phyloP scores from a whole-genome alignment of 345 rosid genomes.

The Gossypium australe region DNA sequence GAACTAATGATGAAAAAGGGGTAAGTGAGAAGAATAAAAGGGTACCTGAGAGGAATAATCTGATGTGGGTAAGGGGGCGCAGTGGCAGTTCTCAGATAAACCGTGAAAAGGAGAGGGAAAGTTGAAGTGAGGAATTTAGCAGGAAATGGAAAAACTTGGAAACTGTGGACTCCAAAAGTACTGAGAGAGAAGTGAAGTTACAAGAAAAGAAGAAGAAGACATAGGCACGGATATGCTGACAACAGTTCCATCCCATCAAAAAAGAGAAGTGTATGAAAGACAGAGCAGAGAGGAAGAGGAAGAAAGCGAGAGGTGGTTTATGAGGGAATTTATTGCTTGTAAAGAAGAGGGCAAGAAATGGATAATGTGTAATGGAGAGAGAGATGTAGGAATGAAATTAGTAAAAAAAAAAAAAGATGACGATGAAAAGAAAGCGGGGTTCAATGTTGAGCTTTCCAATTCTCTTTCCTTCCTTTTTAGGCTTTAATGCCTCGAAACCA shows the following conservation, averaged over 20 bases:
- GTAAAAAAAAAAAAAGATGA: conserved; percentile 4
- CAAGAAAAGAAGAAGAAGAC: neutral
- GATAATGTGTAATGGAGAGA: conserved; percentile 23
- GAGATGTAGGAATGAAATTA: neutral
- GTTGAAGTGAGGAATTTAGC: conserved; percentile 6
- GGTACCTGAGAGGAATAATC: conserved; percentile 35
- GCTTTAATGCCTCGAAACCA: conserved; percentile 22
- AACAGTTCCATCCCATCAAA: neutral
- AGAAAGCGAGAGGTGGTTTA: neutral
- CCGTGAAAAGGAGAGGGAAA: neutral
- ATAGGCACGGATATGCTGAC: no score
- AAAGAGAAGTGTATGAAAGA: neutral
- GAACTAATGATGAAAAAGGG: neutral
- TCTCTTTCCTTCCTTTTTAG: conserved; percentile 35
- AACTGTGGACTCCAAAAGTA: neutral
- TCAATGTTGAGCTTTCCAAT: conserved; percentile 10
- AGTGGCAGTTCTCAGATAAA: conserved; percentile 15
- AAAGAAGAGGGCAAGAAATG: conserved; percentile 1
- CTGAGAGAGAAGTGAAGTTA: neutral
- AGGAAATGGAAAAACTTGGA: conserved; percentile 9
- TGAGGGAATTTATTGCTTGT: neutral
- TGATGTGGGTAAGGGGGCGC: conserved; percentile 14
- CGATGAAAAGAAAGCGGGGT: conserved; percentile 18
- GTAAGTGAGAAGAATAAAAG: neutral
- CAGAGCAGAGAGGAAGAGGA: neutral